Base-by-base conservation (phyloP, 495 filamentous ascomycete species). In the Penicillium lividum region DNA sequence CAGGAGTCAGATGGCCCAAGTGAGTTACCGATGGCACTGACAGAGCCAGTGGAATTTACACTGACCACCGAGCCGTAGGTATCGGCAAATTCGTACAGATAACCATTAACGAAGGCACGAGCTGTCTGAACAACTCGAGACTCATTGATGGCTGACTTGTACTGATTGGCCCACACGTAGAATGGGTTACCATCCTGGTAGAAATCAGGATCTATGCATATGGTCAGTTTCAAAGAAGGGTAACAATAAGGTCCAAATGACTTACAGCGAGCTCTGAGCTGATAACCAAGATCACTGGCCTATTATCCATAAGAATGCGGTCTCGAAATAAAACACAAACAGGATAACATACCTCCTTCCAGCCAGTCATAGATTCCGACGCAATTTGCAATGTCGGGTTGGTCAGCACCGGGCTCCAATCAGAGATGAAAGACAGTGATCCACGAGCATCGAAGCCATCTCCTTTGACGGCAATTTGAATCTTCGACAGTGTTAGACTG, bases 151-250 rank as follows among this genome's bases (percentile, higher is more conserved):
- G 81, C 79, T 9, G 74, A 73, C 42, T 76, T 72, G 61, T 84
- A 85, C 49, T 81, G 75, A 60, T 86, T 86, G 5, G 80, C 79
- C 83, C 83, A 86, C 9, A 81, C 68, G 7, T 75, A 63, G 70
- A 85, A 85, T 0, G 75, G 74, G 13, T 75, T 76, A 44, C 80
- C 80, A 45, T 84, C 78, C 18, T 64, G 62, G 64, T 86, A 86
- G 38, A 86, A 77, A n/a, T 73, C 55, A 13, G 82, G 82, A 56
- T 85, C 83, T 55, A 70, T 10, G 40, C 45, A 29, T 8, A 13
- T 30, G 28, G 36, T 60, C 30, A 51, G 52, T 30, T 18, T 15
- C 9, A 13, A 22, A 31, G 25, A 18, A 8, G 22, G 22, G 22
- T 0, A 36, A 38, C n/a, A 1, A 22, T 1, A 22, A 47, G n/a